phyloP scores from a whole-genome alignment of 768 basidiomycete genomes.

The Kwoniella sp. region DNA sequence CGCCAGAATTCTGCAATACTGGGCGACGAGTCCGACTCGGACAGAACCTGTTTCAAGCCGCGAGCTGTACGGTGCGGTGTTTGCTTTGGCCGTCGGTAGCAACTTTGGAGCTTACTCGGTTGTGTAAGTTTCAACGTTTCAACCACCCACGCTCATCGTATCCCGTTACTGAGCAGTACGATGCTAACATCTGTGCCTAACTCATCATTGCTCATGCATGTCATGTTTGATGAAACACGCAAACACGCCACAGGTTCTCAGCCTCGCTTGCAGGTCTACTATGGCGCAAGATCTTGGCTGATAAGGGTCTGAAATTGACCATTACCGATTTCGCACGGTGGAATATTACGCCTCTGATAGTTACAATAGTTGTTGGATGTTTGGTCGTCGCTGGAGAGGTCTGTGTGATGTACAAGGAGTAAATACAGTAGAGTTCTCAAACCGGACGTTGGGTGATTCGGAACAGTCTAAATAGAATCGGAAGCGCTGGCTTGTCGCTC shows the following conservation, averaged over 20 bases:
- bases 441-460: not conserved
- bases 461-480: too few relatives aligned
- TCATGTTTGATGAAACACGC: not conserved
- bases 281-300: conserved; percentile 72
- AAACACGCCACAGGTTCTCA: conserved; percentile 63
- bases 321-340: conserved; percentile 70
- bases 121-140: conserved; percentile 57
- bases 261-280: conserved; percentile 85
- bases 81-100: conserved; percentile 73
- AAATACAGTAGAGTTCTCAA: not conserved
- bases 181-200: too few relatives aligned
- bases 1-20: conserved; percentile 67
- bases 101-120: conserved; percentile 90
- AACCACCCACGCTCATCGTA: not conserved
- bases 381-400: conserved; percentile 77
- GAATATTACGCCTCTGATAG: conserved; percentile 68
- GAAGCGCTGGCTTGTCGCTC: too few relatives aligned
- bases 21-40: conserved; percentile 6
- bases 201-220: not conserved
- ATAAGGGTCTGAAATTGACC: conserved; percentile 69
- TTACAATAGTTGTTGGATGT: conserved; percentile 69
- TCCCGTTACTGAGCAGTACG: not conserved
- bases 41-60: conserved; percentile 34
- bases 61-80: conserved; percentile 61
- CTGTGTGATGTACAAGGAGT: conserved; percentile 51